Evolutionary conservation across 768 basidiomycete genomes (phyloP).

Genomic region (Amanita phalloides): DNA sequence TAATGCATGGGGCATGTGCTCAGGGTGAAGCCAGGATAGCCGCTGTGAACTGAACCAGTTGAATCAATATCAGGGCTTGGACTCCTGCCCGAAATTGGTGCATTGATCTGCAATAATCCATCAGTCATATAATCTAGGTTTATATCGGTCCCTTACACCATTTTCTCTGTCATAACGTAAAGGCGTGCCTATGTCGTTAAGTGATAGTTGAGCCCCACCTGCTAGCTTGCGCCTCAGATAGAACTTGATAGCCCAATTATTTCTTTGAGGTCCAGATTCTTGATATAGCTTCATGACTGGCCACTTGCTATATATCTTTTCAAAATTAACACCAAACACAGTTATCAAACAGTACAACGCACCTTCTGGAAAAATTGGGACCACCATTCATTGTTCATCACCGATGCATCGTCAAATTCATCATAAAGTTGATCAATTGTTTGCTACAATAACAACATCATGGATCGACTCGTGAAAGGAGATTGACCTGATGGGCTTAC

Average conservation of each 20-base stretch:
- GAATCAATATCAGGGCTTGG: not conserved
- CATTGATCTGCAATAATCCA: not conserved
- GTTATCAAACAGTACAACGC: not conserved
- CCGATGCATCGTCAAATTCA: not conserved
- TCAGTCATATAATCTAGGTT: not conserved
- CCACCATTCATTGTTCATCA: not conserved
- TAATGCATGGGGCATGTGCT: constrained; percentile 13
- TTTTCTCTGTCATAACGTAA: not conserved
- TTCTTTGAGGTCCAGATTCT: constrained; percentile 8
- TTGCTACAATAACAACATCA: not conserved
- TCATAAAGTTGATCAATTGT: constrained; percentile 3
- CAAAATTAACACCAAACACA: not conserved
- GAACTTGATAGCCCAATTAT: constrained; percentile 16
- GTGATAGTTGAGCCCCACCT: not conserved
- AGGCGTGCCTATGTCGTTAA: not conserved
- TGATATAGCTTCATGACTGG: not conserved
- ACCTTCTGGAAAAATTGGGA: not conserved
- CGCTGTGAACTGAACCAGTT: not conserved
- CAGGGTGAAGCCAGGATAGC: not conserved
- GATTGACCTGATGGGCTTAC: not conserved
- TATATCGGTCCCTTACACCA: not conserved
- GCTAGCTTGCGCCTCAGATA: constrained; percentile 11
- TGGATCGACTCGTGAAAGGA: not conserved
- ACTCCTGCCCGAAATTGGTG: not conserved
- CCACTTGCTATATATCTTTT: not conserved